Conservation (phyloP, 192 early-diverging fungal genomes). For the Pilobolus umbonatus region DNA sequence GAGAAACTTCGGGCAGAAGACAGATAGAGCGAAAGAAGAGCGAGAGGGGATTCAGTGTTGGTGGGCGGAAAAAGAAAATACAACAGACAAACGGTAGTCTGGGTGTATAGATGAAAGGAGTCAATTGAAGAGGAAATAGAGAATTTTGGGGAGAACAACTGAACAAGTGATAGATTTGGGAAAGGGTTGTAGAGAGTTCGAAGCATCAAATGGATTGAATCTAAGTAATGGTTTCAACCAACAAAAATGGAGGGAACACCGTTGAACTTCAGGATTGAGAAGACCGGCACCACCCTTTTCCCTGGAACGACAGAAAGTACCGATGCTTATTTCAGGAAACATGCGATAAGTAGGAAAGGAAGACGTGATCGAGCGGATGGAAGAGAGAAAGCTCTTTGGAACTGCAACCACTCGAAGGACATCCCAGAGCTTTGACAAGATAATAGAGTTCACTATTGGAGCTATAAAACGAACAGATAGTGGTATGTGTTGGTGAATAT, state of each 20-base stretch:
- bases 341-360: background rate
- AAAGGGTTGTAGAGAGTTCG: background rate
- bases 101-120: too few species aligned
- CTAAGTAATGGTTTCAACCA: background rate
- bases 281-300: background rate
- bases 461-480: background rate
- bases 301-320: background rate
- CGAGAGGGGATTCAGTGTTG: too few species aligned
- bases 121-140: background rate
- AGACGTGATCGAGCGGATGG: background rate
- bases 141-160: background rate
- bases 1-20: too few species aligned
- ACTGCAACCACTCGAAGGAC: constrained; percentile 1
- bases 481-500: background rate
- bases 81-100: too few species aligned
- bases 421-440: background rate
- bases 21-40: too few species aligned
- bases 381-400: background rate
- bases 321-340: background rate
- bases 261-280: background rate
- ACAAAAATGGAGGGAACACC: background rate
- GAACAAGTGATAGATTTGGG: background rate
- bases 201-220: background rate
- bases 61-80: too few species aligned
- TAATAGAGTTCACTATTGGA: background rate